These are phyloP conservation scores for Beta lomatogona DNA, from an alignment of 179 eudicot genomes.

Conservation along the genomic window DNA sequence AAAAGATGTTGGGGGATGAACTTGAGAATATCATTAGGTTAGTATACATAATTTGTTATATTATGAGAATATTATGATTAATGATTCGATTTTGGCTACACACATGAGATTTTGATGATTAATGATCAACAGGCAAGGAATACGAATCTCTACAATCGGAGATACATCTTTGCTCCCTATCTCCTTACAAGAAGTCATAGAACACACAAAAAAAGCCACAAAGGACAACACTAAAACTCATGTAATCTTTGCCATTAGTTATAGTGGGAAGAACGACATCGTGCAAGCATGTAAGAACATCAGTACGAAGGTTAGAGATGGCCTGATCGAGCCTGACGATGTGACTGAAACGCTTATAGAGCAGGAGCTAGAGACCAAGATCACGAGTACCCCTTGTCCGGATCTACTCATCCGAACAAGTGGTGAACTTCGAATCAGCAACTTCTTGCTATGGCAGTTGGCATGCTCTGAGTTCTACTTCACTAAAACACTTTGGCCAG, in stretches of 20 bases:
- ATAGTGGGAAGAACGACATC: slow-evolving; percentile 45
- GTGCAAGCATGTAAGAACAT: slow-evolving; percentile 50
- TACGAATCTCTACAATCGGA: slow-evolving; percentile 45
- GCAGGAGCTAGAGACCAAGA: slow-evolving; percentile 44
- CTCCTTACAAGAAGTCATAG: slow-evolving; percentile 32
- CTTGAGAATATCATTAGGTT: slow-evolving; percentile 34
- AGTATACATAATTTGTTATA: not conserved
- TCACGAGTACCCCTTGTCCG: slow-evolving; percentile 35
- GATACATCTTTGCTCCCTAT: slow-evolving; percentile 40
- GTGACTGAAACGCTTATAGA: slow-evolving; percentile 38
- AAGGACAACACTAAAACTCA: slow-evolving; percentile 42
- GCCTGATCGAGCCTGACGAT: slow-evolving; percentile 41
- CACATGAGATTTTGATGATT: not conserved
- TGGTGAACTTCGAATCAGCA: slow-evolving; percentile 50
- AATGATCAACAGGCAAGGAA: slow-evolving; percentile 32
- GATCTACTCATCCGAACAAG: slow-evolving; percentile 52
- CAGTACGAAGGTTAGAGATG: slow-evolving; percentile 39
- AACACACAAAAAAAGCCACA: slow-evolving; percentile 31
- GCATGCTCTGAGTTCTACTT: slow-evolving; percentile 55
- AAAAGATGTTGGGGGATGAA: slow-evolving; percentile 35
- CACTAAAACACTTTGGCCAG: slow-evolving; percentile 49
- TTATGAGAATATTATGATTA: not conserved
- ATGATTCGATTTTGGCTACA: no score
- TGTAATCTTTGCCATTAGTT: slow-evolving; percentile 43
- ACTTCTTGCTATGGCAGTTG: slow-evolving; percentile 55